Conservation (phyloP, 768 basidiomycete species). For the Russula earlei region DNA sequence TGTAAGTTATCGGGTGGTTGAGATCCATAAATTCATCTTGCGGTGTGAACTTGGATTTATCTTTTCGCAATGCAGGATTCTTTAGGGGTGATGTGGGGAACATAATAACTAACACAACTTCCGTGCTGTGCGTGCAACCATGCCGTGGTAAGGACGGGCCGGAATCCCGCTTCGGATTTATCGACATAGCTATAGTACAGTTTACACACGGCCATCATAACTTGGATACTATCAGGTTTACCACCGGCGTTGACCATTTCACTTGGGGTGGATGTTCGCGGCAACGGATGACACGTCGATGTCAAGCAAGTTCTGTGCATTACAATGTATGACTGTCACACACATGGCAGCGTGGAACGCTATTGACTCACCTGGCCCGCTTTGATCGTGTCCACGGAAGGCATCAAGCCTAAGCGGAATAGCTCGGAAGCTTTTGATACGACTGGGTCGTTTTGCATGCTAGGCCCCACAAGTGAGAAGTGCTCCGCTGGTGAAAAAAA, state of each 20-base stretch:
- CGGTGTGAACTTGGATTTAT: slow-evolving; percentile 7
- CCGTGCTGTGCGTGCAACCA: too few species aligned
- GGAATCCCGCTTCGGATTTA: too few species aligned
- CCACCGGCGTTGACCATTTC: background rate
- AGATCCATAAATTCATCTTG: slow-evolving; percentile 47
- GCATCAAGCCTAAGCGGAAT: slow-evolving; percentile 72
- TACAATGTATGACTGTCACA: background rate
- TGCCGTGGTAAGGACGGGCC: too few species aligned
- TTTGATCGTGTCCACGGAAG: slow-evolving; percentile 60
- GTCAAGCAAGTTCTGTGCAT: slow-evolving; percentile 24
- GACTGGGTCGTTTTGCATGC: slow-evolving; percentile 77
- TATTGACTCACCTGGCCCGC: slow-evolving; percentile 50
- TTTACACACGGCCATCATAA: background rate
- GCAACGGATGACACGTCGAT: slow-evolving; percentile 26
- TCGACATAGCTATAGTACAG: background rate
- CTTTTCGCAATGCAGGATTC: slow-evolving; percentile 1
- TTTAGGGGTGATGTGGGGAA: slow-evolving; percentile 11
- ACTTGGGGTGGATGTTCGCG: slow-evolving; percentile 15
- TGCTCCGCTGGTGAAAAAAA: background rate
- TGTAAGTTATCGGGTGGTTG: slow-evolving; percentile 63
- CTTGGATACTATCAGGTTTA: background rate
- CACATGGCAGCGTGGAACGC: background rate
- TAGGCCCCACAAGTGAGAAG: slow-evolving; percentile 22
- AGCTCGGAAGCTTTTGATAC: slow-evolving; percentile 74
- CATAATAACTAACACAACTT: too few species aligned